A percentile compares a stretch with the other conserved stretches of the same genome.
Evolutionary conservation across 2,329 filamentous ascomycete species (phyloP).

Genomic region (Fusarium sp.): DNA sequence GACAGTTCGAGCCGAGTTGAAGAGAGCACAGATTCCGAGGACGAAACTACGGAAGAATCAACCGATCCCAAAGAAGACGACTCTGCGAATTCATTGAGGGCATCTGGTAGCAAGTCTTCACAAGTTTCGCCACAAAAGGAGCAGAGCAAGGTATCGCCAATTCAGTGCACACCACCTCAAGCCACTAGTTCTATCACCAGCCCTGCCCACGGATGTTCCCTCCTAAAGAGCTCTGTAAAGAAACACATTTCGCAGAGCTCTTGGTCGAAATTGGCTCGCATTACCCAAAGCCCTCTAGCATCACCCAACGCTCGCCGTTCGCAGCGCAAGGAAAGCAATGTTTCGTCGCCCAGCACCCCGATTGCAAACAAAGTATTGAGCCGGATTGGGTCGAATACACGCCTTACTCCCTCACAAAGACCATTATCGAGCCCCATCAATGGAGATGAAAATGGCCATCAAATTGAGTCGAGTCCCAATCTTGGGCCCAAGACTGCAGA

Average conservation of each 20-base stretch:
- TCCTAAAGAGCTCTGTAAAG: conserved; percentile 38
- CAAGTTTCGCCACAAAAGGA: not conserved
- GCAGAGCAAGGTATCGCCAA: not conserved
- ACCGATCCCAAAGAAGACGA: not conserved
- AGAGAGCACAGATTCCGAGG: not conserved
- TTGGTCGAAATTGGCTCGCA: conserved; percentile 36
- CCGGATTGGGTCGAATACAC: not conserved
- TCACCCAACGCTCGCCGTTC: not conserved
- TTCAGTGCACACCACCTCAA: not conserved
- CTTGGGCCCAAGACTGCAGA: not conserved
- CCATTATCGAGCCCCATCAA: not conserved
- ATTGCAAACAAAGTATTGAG: not conserved
- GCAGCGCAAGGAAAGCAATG: not conserved
- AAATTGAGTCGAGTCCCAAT: not conserved
- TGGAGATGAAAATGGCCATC: not conserved
- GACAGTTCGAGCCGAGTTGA: not conserved
- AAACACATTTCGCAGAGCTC: conserved; percentile 39
- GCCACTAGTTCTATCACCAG: not conserved
- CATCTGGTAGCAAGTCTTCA: not conserved
- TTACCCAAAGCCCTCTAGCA: conserved; percentile 10
- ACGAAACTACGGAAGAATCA: not conserved
- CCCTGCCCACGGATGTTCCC: conserved; percentile 21
- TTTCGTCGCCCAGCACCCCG: not conserved
- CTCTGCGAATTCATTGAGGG: not conserved
- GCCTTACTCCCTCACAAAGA: not conserved